Evolutionary conservation across 257 asterid species (phyloP).

Genomic region (Fraxinus pennsylvanica): DNA sequence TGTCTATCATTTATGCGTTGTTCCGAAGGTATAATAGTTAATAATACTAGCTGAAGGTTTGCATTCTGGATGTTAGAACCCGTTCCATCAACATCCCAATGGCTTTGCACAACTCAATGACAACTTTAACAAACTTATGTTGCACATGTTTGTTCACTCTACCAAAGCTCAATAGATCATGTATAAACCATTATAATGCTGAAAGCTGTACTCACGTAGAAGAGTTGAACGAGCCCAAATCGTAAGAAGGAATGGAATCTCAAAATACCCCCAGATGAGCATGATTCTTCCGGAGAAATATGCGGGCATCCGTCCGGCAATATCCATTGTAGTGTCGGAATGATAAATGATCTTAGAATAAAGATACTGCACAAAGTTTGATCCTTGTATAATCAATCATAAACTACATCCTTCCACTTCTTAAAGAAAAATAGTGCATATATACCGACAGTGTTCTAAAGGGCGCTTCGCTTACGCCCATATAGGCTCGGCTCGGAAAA

Average conservation of each 20-base stretch:
- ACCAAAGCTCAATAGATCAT: slow-evolving; percentile 21
- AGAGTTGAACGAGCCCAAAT: slow-evolving; percentile 68
- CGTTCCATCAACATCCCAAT: neutral
- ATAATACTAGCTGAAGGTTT: neutral
- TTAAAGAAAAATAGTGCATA: neutral
- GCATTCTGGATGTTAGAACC: neutral
- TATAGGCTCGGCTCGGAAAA: no score
- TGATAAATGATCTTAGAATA: slow-evolving; percentile 64
- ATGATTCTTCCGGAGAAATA: slow-evolving; percentile 40
- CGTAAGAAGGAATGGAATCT: slow-evolving; percentile 72
- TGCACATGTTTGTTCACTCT: slow-evolving; percentile 1
- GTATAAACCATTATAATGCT: slow-evolving; percentile 5
- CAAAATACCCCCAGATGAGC: slow-evolving; percentile 55
- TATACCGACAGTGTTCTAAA: neutral
- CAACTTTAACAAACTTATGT: slow-evolving; percentile 8
- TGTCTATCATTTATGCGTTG: neutral
- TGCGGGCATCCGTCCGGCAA: slow-evolving; percentile 66
- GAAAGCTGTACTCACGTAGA: slow-evolving; percentile 69
- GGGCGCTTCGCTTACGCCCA: no score
- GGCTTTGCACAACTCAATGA: slow-evolving; percentile 4
- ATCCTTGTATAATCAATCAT: slow-evolving; percentile 13
- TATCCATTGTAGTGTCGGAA: slow-evolving; percentile 74
- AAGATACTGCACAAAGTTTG: slow-evolving; percentile 64
- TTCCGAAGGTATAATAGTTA: neutral
- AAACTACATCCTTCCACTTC: neutral